Evolutionary conservation across 176 grass and related monocot genomes (phyloP), one percentile per base, ranked within the genome.

Genomic region (Oryza nivara): DNA sequence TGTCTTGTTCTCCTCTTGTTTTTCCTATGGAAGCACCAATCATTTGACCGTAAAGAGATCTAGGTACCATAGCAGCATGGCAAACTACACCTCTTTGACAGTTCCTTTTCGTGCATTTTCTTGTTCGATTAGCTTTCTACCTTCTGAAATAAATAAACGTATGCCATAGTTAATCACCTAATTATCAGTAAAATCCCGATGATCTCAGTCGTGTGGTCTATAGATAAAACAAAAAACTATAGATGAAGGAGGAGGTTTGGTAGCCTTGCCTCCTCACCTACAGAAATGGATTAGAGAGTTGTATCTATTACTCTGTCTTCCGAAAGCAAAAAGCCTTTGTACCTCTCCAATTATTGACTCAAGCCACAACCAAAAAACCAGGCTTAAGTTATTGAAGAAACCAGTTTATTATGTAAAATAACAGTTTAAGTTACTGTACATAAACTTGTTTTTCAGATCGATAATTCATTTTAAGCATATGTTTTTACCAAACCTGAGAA

Each of bases 181-280:
- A 14, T 12, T 43, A 38, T 20, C 32, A 36, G 35, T 46, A 36
- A 14, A 63, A 63, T 70, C 69, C 36, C 4, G 3, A 78, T 16
- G 11, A 26, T 19, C 13, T 35, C 60, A 64, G 30, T 2, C 22
- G 7, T 11, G 15, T 1, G 7, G 67, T 15, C 32, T 12, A 35
- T 6, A 36, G 20, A 1, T 40, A 71, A 41, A 49, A 40, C 46
- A 16, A 72, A 19, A 56, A 69, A n/a, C 11, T 73, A 78, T 43
- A 54, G 16, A 28, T 3, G 2, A 26, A 22, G 12, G 14, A 68
- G 58, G 58, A 32, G 30, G 30, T 22, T 67, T 67, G 86, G 45
- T 74, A 43, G 86, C 56, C 56, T 56, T 67, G 80, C 74, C 34
- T 68, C 75, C 70, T 78, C 80, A 6, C 13, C 80, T 58, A 67